A percentile compares a stretch with the other conserved stretches of the same genome.
Evolutionary conservation across 768 basidiomycete species (phyloP).

Genomic region (Naematelia encephala): DNA sequence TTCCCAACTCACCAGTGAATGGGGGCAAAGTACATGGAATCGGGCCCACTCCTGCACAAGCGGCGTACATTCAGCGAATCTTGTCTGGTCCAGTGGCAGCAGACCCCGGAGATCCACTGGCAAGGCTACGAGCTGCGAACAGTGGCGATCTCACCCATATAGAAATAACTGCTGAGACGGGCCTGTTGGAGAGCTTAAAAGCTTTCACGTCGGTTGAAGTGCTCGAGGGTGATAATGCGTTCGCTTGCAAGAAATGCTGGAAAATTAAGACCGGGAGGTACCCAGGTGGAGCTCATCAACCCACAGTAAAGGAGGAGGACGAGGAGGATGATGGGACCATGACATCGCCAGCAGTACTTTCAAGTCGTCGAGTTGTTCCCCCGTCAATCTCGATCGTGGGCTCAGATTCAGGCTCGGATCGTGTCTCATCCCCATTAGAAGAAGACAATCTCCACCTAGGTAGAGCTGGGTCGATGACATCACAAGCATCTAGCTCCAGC

Average conservation of each 20-base stretch:
- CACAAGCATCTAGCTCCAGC: conserved; percentile 10
- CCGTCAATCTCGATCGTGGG: conserved; percentile 21
- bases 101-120: conserved; percentile 36
- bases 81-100: conserved; percentile 32
- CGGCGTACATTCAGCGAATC: conserved; percentile 50
- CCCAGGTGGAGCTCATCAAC: conserved; percentile 12
- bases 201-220: conserved; percentile 92
- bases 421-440: background rate
- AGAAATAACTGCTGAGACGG: conserved; percentile 32
- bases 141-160: conserved; percentile 17
- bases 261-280: conserved; percentile 63
- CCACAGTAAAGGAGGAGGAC: conserved; percentile 39
- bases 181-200: conserved; percentile 64
- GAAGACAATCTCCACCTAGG: conserved; percentile 2
- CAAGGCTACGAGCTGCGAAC: conserved; percentile 35
- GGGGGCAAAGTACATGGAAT: conserved; percentile 17
- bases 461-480: conserved; percentile 1
- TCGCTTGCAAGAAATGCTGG: conserved; percentile 92
- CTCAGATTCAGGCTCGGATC: conserved; percentile 1
- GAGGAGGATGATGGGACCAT: conserved; percentile 30
- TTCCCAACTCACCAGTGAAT: background rate
- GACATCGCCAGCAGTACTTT: background rate
- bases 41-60: conserved; percentile 47
- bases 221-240: conserved; percentile 88
- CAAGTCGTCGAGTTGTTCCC: conserved; percentile 1